These are phyloP conservation scores for Rhizopus sp. DNA, from an alignment of 371 early-diverging fungal genomes.

Conservation along the genomic window DNA sequence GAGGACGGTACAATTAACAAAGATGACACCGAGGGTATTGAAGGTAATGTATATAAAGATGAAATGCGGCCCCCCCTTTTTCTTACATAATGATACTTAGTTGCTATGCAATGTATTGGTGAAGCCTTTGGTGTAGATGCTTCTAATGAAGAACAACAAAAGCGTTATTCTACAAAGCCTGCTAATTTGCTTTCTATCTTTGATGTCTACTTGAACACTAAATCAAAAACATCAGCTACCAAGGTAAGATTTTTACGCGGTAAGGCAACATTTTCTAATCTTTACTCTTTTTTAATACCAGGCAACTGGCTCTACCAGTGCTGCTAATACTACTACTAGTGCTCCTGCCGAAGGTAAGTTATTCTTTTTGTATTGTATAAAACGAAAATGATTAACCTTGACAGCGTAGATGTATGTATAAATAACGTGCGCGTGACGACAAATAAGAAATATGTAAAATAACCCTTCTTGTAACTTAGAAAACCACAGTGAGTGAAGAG, in stretches of 20 bases:
- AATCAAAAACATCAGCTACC: conserved; percentile 56
- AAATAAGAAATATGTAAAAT: too few relatives aligned
- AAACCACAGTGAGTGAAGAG: conserved; percentile 43
- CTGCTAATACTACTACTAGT: conserved; percentile 6
- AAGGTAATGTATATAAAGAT: conserved; percentile 59
- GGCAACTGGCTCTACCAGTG: conserved; percentile 6
- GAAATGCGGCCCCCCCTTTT: neutral
- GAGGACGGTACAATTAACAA: conserved; percentile 74
- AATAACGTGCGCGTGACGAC: neutral
- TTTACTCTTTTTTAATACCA: neutral
- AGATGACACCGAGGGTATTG: conserved; percentile 90
- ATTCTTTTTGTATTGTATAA: neutral
- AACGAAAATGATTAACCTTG: neutral
- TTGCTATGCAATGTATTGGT: conserved; percentile 93
- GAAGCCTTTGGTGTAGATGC: conserved; percentile 91
- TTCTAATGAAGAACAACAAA: conserved; percentile 66
- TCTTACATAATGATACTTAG: conserved; percentile 4
- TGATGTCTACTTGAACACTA: conserved; percentile 87
- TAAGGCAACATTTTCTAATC: neutral
- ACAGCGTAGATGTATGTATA: neutral
- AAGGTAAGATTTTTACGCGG: conserved; percentile 13
- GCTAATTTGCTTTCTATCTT: conserved; percentile 81
- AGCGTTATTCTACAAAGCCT: conserved; percentile 82
- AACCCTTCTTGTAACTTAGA: too few relatives aligned
- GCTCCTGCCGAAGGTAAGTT: conserved; percentile 25